A percentile compares a stretch with the other conserved stretches of the same genome.
Conservation (phyloP, 1,284 basidiomycete genomes). For the Meripilus lineatus region DNA sequence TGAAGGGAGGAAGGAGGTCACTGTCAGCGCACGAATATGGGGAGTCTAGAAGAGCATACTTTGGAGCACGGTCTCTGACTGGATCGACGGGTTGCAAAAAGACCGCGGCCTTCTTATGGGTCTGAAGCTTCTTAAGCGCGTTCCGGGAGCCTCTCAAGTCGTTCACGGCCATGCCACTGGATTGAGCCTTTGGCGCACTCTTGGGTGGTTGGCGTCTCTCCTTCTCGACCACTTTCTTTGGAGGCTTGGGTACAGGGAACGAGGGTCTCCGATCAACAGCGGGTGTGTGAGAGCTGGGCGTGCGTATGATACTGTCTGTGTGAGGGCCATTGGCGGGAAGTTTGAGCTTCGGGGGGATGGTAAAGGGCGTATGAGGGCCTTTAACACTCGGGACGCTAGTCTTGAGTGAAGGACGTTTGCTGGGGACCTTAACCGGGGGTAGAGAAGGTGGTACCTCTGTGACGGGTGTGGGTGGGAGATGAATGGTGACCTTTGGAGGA, state of each 20-base stretch:
- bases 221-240: constrained; percentile 23
- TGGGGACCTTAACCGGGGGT: constrained; percentile 44
- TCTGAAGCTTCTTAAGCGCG: constrained; percentile 77
- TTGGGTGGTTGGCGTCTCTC: constrained; percentile 25
- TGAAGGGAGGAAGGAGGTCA: constrained; percentile 7
- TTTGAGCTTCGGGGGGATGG: constrained; percentile 52
- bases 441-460: constrained; percentile 52
- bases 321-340: constrained; percentile 33
- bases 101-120: constrained; percentile 63
- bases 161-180: constrained; percentile 74
- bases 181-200: constrained; percentile 67
- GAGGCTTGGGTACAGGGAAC: constrained; percentile 23
- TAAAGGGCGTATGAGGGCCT: constrained; percentile 38
- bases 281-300: constrained; percentile 18
- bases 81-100: constrained; percentile 92
- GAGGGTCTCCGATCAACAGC: constrained; percentile 12
- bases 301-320: constrained; percentile 14
- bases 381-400: constrained; percentile 36
- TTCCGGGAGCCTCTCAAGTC: constrained; percentile 81
- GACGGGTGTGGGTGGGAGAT: constrained; percentile 75
- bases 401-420: constrained; percentile 40
- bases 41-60: constrained; percentile 45
- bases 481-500: constrained; percentile 83
- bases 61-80: constrained; percentile 78
- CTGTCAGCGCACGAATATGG: not conserved